Conservation (phyloP, 1,284 basidiomycete species). For the Trametes versicolor region DNA sequence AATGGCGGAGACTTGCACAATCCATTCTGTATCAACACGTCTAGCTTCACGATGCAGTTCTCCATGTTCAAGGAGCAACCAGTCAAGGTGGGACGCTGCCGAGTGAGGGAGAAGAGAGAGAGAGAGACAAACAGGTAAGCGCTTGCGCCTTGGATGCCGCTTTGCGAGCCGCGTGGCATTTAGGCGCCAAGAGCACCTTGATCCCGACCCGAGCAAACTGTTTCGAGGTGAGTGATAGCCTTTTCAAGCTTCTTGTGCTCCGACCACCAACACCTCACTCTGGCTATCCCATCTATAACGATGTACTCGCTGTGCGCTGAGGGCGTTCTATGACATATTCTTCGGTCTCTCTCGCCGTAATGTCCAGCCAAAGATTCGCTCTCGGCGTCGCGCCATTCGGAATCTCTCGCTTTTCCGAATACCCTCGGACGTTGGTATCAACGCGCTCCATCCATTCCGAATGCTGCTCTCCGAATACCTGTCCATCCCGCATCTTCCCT, state of each 20-base stretch:
- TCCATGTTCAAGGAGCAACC: too few species aligned
- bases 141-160: background rate
- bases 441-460: constrained; percentile 9
- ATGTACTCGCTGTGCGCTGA: background rate
- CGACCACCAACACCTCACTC: background rate
- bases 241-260: background rate
- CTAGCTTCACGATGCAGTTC: too few species aligned
- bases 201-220: background rate
- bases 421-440: constrained; percentile 11
- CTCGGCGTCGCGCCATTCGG: background rate
- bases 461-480: constrained; percentile 5
- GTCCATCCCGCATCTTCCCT: background rate
- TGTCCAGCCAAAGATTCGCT: background rate
- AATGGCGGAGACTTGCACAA: too few species aligned
- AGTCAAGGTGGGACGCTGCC: too few species aligned
- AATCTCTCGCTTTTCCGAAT: constrained; percentile 5
- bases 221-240: background rate
- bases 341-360: background rate
- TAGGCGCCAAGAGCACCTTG: background rate
- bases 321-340: background rate
- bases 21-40: too few species aligned
- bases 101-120: background rate
- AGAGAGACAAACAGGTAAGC: background rate
- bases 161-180: constrained; percentile 9
- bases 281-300: background rate